Percentiles rank a stretch among this genome's conserved stretches.
These are phyloP conservation scores for Sorghum bicolor DNA, from an alignment of 176 grass and related monocot species.

Conservation along the genomic window DNA sequence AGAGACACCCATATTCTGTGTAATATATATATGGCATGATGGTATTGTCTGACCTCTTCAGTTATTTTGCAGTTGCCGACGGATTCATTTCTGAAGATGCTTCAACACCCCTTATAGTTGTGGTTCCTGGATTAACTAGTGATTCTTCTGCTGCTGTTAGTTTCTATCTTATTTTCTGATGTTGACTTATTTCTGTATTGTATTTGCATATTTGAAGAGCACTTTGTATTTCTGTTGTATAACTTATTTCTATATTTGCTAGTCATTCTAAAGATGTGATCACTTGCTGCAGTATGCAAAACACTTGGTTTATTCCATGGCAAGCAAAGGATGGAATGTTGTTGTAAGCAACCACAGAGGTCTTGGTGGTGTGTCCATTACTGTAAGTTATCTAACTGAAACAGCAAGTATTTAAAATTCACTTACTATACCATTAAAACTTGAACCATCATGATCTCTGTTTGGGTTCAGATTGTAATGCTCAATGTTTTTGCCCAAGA, in stretches of 20 bases:
- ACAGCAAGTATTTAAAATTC: constrained; percentile 25
- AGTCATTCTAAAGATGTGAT: constrained; percentile 16
- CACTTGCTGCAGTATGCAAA: constrained; percentile 73
- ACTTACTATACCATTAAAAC: constrained; percentile 10
- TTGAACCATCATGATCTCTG: neutral
- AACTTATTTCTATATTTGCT: constrained; percentile 21
- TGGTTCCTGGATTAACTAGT: constrained; percentile 87
- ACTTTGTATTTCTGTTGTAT: constrained; percentile 15
- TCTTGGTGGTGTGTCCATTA: constrained; percentile 88
- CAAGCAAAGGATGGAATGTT: constrained; percentile 80
- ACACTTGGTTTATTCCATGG: constrained; percentile 68
- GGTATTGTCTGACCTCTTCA: constrained; percentile 31
- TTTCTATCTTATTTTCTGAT: constrained; percentile 18
- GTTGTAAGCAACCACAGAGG: constrained; percentile 96
- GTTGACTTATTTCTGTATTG: neutral
- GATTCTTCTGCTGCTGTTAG: constrained; percentile 90
- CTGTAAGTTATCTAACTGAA: constrained; percentile 62
- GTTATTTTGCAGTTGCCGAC: constrained; percentile 49
- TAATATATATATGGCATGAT: constrained; percentile 21
- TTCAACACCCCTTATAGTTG: constrained; percentile 71
- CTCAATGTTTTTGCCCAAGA: neutral
- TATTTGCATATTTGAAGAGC: constrained; percentile 18
- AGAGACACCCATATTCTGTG: neutral
- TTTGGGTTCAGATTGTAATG: constrained; percentile 8
- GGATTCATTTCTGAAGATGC: constrained; percentile 67